Conservation (phyloP, 177 flowering plant species). For the Telopea speciosissima region DNA sequence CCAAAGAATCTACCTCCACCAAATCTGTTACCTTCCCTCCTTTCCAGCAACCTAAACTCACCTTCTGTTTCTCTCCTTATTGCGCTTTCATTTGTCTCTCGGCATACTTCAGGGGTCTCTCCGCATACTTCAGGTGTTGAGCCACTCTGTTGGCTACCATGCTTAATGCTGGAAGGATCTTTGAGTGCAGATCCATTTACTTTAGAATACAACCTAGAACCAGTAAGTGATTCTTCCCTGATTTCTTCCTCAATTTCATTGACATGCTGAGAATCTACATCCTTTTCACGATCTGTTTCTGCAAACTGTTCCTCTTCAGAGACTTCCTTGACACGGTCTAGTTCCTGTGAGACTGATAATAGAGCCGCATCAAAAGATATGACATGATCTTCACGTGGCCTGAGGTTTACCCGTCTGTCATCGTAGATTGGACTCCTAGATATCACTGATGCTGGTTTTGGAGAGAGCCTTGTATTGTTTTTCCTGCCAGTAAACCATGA, state of each 20-base stretch:
- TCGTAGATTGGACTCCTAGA: constrained; percentile 32
- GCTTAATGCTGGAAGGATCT: constrained; percentile 2
- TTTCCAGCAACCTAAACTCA: constrained; percentile 51
- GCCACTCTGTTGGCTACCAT: constrained; percentile 4
- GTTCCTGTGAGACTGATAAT: constrained; percentile 38
- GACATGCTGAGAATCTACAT: constrained; percentile 13
- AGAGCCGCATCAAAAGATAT: constrained; percentile 55
- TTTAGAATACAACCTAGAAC: constrained; percentile 11
- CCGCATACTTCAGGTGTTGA: constrained; percentile 21
- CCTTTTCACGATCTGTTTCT: constrained; percentile 15
- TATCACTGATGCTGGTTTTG: constrained; percentile 25
- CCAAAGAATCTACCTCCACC: constrained; percentile 41
- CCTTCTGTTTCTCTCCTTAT: constrained; percentile 62
- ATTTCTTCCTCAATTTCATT: constrained; percentile 38
- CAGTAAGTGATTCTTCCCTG: constrained; percentile 10
- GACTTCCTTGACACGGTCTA: constrained; percentile 30
- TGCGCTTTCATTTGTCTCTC: constrained; percentile 47
- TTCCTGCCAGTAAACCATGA: constrained; percentile 23
- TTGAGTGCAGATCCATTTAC: constrained; percentile 7
- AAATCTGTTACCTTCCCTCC: constrained; percentile 46
- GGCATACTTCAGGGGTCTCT: constrained; percentile 26
- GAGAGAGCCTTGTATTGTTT: constrained; percentile 28
- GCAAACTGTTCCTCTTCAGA: constrained; percentile 34
- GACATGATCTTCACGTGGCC: constrained; percentile 27
- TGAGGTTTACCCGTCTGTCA: constrained; percentile 18